phyloP scores from a whole-genome alignment of 192 early-diverging fungal genomes.

The Backusella australiensis region DNA sequence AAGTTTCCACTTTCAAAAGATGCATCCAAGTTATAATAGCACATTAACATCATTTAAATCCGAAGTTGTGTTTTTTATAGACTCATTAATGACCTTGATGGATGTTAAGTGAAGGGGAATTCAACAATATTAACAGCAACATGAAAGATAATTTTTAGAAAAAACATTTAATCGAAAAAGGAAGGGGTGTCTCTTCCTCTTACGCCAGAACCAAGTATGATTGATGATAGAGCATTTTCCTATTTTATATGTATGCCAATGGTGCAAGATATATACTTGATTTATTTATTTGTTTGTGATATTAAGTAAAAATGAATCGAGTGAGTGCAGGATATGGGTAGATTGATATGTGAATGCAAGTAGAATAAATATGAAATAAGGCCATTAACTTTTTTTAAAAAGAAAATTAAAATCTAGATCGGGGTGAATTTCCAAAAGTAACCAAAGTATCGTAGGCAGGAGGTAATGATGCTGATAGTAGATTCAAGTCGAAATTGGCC shows the following conservation, averaged over 20 bases:
- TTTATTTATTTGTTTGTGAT: neutral
- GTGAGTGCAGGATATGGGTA: neutral
- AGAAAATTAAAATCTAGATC: neutral
- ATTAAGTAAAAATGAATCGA: neutral
- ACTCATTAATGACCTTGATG: no score
- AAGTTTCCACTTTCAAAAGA: no score
- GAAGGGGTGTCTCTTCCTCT: neutral
- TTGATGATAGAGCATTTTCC: neutral
- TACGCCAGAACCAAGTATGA: neutral
- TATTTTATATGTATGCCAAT: neutral
- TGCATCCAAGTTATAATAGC: no score
- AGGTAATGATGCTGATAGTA: neutral
- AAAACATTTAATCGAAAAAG: no score
- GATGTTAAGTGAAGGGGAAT: no score
- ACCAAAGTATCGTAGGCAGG: neutral
- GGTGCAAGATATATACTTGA: neutral
- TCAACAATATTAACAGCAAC: no score
- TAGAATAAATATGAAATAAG: neutral
- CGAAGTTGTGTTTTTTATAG: no score
- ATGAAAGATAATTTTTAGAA: no score
- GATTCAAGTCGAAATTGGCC: neutral
- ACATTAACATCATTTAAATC: no score
- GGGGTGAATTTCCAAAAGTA: neutral
- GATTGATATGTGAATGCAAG: neutral
- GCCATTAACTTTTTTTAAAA: no score